Percentiles rank a stretch among this genome's conserved stretches.
These are phyloP conservation scores for Yamadazyma conglobata DNA, from an alignment of 1,139 yeast genomes.

Conservation along the genomic window DNA sequence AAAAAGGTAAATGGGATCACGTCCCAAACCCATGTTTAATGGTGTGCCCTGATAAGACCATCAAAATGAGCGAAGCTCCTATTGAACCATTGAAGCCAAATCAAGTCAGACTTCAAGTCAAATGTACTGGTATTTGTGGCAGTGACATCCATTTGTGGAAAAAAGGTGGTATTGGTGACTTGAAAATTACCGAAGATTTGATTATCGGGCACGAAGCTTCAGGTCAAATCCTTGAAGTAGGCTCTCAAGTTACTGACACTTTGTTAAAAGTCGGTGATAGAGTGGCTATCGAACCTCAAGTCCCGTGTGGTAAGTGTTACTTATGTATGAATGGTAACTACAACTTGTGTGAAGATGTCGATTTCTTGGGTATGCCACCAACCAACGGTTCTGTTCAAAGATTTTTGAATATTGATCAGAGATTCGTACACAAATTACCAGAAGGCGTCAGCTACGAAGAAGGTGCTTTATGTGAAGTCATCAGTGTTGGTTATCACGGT, in stretches of 20 bases:
- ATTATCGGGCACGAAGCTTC: slow-evolving; percentile 33
- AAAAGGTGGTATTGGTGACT: slow-evolving; percentile 29
- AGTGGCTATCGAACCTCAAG: slow-evolving; percentile 49
- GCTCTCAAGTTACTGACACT: slow-evolving; percentile 21
- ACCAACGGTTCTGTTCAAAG: slow-evolving; percentile 17
- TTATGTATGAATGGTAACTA: slow-evolving; percentile 69
- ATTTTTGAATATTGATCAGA: slow-evolving; percentile 17
- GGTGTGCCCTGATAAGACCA: slow-evolving; percentile 14
- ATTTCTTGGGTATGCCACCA: slow-evolving; percentile 19
- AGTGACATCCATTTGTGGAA: slow-evolving; percentile 34
- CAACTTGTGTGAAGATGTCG: slow-evolving; percentile 52
- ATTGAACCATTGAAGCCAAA: slow-evolving; percentile 39
- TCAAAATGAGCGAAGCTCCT: slow-evolving; percentile 15
- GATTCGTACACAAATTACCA: slow-evolving; percentile 22
- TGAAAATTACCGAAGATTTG: slow-evolving; percentile 22
- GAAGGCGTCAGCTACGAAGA: slow-evolving; percentile 27
- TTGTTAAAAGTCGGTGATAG: slow-evolving; percentile 28
- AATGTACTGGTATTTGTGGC: slow-evolving; percentile 40
- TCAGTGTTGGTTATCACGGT: slow-evolving; percentile 32
- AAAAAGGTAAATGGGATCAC: slow-evolving; percentile 16
- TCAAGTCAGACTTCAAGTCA: slow-evolving; percentile 57
- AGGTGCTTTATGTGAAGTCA: slow-evolving; percentile 33
- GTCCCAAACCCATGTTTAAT: slow-evolving; percentile 18
- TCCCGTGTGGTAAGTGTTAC: slow-evolving; percentile 66
- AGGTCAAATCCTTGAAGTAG: slow-evolving; percentile 29